phyloP scores from a whole-genome alignment of 73 alveolate genomes.

The Paramecium caudatum region DNA sequence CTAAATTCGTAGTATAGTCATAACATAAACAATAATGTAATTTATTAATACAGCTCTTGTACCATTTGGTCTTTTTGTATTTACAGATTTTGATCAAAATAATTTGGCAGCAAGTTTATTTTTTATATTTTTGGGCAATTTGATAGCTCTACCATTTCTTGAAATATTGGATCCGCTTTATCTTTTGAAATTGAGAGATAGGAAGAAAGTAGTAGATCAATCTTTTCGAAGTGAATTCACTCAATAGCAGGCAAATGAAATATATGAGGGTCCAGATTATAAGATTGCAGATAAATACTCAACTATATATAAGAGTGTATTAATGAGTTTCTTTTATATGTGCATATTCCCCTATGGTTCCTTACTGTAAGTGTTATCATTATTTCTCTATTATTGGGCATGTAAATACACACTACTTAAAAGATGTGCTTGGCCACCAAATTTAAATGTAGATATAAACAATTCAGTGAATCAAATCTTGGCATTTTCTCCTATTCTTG shows the following conservation, averaged over 20 bases:
- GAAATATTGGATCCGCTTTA: conserved; percentile 56
- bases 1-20: conserved; percentile 43
- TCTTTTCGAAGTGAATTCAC: not conserved
- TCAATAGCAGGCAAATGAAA: conserved; percentile 9
- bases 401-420: conserved; percentile 48
- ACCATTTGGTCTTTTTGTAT: conserved; percentile 58
- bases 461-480: not conserved
- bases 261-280: conserved; percentile 64
- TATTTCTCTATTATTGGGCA: conserved; percentile 50
- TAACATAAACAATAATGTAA: conserved; percentile 32
- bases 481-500: not conserved
- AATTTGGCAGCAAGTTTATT: conserved; percentile 61
- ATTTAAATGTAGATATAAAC: not conserved
- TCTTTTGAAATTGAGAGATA: not conserved
- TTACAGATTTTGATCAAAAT: conserved; percentile 44
- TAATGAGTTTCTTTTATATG: conserved; percentile 39
- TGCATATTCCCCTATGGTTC: conserved; percentile 59
- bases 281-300: conserved; percentile 64
- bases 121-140: conserved; percentile 63
- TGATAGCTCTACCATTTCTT: not conserved
- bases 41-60: conserved; percentile 60
- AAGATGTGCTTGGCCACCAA: conserved; percentile 67
- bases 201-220: not conserved
- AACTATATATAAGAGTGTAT: conserved; percentile 5
- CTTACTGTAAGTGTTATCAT: not conserved